phyloP scores from a whole-genome alignment of 2,329 filamentous ascomycete genomes.

The Ascochyta koolunga region DNA sequence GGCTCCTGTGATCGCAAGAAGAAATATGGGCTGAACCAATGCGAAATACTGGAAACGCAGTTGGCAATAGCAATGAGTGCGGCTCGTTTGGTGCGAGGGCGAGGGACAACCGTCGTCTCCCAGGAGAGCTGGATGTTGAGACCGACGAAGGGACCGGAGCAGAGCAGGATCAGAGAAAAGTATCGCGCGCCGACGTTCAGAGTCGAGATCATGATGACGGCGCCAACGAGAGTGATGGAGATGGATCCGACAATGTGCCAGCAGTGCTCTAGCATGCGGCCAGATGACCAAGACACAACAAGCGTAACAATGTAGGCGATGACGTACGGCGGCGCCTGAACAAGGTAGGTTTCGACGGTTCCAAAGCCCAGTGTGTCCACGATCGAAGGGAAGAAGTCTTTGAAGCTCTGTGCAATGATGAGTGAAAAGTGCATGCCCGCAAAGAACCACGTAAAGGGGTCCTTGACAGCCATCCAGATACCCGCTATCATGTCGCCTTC shows the following conservation, averaged over 20 bases:
- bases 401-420: conserved; percentile 52
- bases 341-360: conserved; percentile 44
- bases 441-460: conserved; percentile 49
- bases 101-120: conserved; percentile 52
- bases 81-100: conserved; percentile 50
- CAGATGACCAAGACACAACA: conserved; percentile 32
- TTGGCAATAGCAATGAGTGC: conserved; percentile 54
- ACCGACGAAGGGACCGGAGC: conserved; percentile 46
- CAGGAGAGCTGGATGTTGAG: conserved; percentile 52
- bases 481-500: conserved; percentile 45
- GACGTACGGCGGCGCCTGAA: conserved; percentile 51
- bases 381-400: conserved; percentile 39
- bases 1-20: conserved; percentile 36
- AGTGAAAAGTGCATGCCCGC: conserved; percentile 46
- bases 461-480: conserved; percentile 41
- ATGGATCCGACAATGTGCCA: conserved; percentile 36
- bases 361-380: conserved; percentile 22
- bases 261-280: conserved; percentile 37
- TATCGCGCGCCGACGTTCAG: conserved; percentile 39
- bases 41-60: conserved; percentile 46
- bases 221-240: conserved; percentile 23
- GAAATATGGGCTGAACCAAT: conserved; percentile 53
- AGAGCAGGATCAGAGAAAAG: conserved; percentile 37
- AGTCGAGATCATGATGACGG: conserved; percentile 35
- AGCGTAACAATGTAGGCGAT: conserved; percentile 37